Base-by-base conservation (phyloP, 345 rosid species). In the Eutrema japonicum region DNA sequence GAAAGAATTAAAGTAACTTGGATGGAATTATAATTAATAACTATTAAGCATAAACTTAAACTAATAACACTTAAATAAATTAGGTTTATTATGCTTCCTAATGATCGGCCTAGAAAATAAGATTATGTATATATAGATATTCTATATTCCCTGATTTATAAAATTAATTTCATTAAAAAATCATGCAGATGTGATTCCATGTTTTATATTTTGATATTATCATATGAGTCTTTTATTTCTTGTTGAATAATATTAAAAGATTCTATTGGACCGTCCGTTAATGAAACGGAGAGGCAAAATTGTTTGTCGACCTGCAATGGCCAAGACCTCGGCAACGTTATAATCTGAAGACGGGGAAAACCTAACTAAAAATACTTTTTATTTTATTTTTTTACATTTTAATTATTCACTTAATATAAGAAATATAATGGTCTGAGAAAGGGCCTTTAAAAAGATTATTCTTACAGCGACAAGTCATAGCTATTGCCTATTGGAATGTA, bases 221-320 rank as follows among this genome's bases (percentile, higher is more conserved):
- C 18, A 63, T 8, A 14, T 35, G 10, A 33, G 70, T 36, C 32
- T 36, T 68, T 68, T 37, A 11, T 53, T 45, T 35, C 37, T 62
- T 40, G 46, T 54, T 54, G 75, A 70, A 46, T 55, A 63, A 63
- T 16, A 46, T 36, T 18, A 18, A 36, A 55, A 70, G 79, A 57
- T 63, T 76, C 75, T 4, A 14, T 55, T 70, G 79, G 79, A 76
- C 79, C 61, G 79, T 49, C 79, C 71, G 63, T 76, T 76, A 76
- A 76, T 70, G 47, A 62, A 37, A 53, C 65, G 79, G 79, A 76
- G 79, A 70, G 79, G 79, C 79, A 70, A 64, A 70, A 64, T 76
- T 64, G 75, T 70, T 76, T 76, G 71, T 76, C 75, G 79, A 55
- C 61, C 38, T 38, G 75, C 66, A 76, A 70, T 76, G 33, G 79